Conservation (phyloP, 495 filamentous ascomycete genomes). For the Hypoxylon perforatum region DNA sequence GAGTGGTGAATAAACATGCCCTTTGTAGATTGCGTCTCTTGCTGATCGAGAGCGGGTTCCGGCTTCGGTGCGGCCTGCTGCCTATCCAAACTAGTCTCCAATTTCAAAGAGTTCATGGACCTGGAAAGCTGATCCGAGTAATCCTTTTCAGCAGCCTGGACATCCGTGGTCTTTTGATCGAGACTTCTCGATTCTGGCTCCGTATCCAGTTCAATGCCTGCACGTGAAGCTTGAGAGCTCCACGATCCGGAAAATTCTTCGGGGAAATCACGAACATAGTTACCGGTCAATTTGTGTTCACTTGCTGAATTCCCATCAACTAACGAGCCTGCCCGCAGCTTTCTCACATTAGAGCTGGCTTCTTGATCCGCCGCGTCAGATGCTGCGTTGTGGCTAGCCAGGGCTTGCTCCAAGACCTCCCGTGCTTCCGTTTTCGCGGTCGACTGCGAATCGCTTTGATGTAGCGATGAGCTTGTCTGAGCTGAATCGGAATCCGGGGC, state of each 20-base stretch:
- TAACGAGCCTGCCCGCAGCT: slow-evolving; percentile 26
- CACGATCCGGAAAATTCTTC: slow-evolving; percentile 57
- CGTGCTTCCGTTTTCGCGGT: slow-evolving; percentile 4
- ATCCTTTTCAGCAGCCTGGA: slow-evolving; percentile 38
- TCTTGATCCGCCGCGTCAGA: slow-evolving; percentile 29
- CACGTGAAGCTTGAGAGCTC: slow-evolving; percentile 28
- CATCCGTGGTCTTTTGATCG: slow-evolving; percentile 13
- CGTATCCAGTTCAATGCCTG: neutral
- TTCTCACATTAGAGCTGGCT: slow-evolving; percentile 40
- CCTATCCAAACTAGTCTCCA: slow-evolving; percentile 53
- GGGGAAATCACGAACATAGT: slow-evolving; percentile 58
- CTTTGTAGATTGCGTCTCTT: slow-evolving; percentile 16
- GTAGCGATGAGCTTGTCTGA: neutral
- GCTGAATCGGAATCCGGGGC: neutral
- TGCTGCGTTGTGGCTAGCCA: slow-evolving; percentile 21
- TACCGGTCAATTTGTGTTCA: slow-evolving; percentile 50
- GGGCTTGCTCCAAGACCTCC: slow-evolving; percentile 15
- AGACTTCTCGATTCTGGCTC: slow-evolving; percentile 1
- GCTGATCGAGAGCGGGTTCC: slow-evolving; percentile 45
- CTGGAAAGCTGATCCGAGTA: slow-evolving; percentile 39
- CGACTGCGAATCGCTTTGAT: neutral
- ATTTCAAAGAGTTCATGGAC: slow-evolving; percentile 30
- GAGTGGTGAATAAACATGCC: slow-evolving; percentile 17
- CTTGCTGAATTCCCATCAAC: slow-evolving; percentile 5
- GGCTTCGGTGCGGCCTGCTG: slow-evolving; percentile 27